These are phyloP conservation scores for Eleusine indica DNA, from an alignment of 176 grass and related monocot genomes.

Conservation along the genomic window DNA sequence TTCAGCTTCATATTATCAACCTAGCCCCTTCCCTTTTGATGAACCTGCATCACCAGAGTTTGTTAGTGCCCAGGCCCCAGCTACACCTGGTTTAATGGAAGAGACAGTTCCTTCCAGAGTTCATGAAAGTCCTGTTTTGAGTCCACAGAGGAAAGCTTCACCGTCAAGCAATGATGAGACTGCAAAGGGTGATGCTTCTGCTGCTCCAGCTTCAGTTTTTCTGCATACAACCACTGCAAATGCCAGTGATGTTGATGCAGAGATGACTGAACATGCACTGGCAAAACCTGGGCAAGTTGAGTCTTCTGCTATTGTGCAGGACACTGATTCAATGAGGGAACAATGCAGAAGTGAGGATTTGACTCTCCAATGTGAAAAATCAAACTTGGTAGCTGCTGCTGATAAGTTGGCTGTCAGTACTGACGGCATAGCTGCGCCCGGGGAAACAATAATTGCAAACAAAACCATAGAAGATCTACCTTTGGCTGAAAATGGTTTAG, in stretches of 20 bases:
- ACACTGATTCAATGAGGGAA: slow-evolving; percentile 31
- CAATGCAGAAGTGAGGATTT: slow-evolving; percentile 27
- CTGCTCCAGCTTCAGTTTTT: slow-evolving; percentile 43
- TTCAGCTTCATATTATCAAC: slow-evolving; percentile 60
- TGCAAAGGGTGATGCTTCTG: slow-evolving; percentile 53
- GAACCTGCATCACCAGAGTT: slow-evolving; percentile 61
- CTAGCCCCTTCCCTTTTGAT: slow-evolving; percentile 52
- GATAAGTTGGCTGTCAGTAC: slow-evolving; percentile 25
- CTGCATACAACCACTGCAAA: slow-evolving; percentile 37
- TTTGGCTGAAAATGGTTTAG: slow-evolving; percentile 47
- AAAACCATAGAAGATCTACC: slow-evolving; percentile 26
- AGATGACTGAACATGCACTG: slow-evolving; percentile 24
- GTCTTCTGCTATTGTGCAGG: slow-evolving; percentile 39
- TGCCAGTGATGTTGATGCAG: slow-evolving; percentile 44
- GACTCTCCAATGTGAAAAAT: slow-evolving; percentile 28
- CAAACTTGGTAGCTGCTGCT: slow-evolving; percentile 22
- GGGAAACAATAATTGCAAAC: slow-evolving; percentile 36
- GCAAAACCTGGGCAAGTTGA: slow-evolving; percentile 41
- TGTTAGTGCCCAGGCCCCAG: slow-evolving; percentile 74
- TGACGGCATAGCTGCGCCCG: slow-evolving; percentile 41
- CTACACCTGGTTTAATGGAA: slow-evolving; percentile 89
- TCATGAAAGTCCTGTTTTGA: slow-evolving; percentile 72
- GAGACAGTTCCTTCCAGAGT: slow-evolving; percentile 78
- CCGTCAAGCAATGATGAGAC: slow-evolving; percentile 64
- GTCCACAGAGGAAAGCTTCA: slow-evolving; percentile 71